Conservation (phyloP, 179 eudicot genomes). For the Corrigiola litoralis region DNA sequence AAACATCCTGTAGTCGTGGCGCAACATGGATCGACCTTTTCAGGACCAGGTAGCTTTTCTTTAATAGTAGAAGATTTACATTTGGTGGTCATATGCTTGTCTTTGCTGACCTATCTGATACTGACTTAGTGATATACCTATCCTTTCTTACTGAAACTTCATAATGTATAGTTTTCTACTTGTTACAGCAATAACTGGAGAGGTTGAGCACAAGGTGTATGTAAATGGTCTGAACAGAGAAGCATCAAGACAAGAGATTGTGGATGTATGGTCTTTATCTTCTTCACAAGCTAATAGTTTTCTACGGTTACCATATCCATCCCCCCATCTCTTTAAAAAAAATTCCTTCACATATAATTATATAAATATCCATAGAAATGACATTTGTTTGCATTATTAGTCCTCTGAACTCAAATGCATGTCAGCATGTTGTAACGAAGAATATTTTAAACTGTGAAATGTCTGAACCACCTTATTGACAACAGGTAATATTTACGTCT, state of each 20-base stretch:
- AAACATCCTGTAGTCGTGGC: constrained; percentile 3
- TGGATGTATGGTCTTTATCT: constrained; percentile 25
- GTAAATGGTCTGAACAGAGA: constrained; percentile 43
- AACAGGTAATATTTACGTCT: too few relatives aligned
- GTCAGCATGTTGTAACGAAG: too few relatives aligned
- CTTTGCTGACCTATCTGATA: not conserved
- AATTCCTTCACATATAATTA: too few relatives aligned
- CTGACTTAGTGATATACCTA: too few relatives aligned
- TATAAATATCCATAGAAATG: too few relatives aligned
- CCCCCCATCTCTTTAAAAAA: too few relatives aligned
- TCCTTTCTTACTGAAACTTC: not conserved
- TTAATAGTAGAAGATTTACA: not conserved
- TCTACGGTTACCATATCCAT: not conserved
- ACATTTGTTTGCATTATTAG: too few relatives aligned
- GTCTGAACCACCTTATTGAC: too few relatives aligned
- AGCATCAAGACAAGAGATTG: constrained; percentile 37
- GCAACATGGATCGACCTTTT: constrained; percentile 14
- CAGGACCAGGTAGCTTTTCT: constrained; percentile 23
- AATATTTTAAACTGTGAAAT: too few relatives aligned
- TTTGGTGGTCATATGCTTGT: not conserved
- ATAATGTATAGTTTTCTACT: not conserved
- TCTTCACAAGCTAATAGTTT: not conserved
- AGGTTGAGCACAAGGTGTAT: constrained; percentile 31
- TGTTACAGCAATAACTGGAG: constrained; percentile 16
- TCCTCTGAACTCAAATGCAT: too few relatives aligned